Percentiles rank a stretch among this genome's conserved stretches.
Conservation (phyloP, 805 yeast genomes). For the Cyberlindnera euphorbiae region DNA sequence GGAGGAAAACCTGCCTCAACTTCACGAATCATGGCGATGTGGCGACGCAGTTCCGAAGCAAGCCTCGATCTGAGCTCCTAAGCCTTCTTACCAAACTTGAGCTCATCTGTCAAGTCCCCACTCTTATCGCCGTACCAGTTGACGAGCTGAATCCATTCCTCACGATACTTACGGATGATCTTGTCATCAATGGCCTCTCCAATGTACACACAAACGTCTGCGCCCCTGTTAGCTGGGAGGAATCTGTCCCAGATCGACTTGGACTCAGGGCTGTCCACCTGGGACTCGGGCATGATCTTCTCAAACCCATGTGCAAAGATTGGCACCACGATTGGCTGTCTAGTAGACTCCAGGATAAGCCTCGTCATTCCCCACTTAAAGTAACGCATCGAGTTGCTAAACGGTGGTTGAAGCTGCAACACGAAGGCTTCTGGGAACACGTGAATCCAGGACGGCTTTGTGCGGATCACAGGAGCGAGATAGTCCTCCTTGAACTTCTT, state of each 20-base stretch:
- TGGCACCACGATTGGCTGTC: conserved; percentile 83
- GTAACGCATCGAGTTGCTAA: conserved; percentile 82
- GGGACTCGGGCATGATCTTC: conserved; percentile 72
- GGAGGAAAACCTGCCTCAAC: conserved; percentile 38
- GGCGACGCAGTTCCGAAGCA: conserved; percentile 62
- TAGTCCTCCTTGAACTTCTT: conserved; percentile 27
- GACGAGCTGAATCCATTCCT: conserved; percentile 64
- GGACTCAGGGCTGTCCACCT: conserved; percentile 34
- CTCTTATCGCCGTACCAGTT: conserved; percentile 45
- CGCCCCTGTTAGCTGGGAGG: conserved; percentile 60
- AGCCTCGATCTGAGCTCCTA: conserved; percentile 61
- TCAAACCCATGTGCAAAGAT: conserved; percentile 85
- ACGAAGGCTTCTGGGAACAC: conserved; percentile 95
- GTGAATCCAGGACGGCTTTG: conserved; percentile 84
- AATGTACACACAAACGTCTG: conserved; percentile 61
- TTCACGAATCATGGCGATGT: conserved; percentile 47
- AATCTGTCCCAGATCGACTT: conserved; percentile 45
- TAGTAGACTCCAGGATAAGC: conserved; percentile 72
- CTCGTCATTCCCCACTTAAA: conserved; percentile 95
- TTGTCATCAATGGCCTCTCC: conserved; percentile 68
- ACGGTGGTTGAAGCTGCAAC: conserved; percentile 76
- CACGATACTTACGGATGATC: conserved; percentile 54
- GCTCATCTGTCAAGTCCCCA: conserved; percentile 59
- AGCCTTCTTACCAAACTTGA: conserved; percentile 62
- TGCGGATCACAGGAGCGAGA: conserved; percentile 53